phyloP scores from a whole-genome alignment of 148 eudicot genomes.

The Linanthus parryae region DNA sequence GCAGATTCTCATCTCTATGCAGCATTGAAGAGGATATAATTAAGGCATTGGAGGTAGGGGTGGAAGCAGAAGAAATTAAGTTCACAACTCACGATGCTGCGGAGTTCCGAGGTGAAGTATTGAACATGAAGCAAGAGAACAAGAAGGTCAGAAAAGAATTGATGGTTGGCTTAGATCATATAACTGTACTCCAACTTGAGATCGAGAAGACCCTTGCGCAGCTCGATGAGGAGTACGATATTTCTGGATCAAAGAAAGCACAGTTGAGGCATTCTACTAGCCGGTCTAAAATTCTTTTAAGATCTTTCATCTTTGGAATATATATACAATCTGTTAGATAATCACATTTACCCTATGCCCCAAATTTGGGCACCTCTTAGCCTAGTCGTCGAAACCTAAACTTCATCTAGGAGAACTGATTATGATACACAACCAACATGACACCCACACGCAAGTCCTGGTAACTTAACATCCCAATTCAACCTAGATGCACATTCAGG shows the following conservation, averaged over 20 bases:
- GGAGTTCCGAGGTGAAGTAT: slow-evolving; percentile 79
- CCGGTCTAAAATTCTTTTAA: slow-evolving; percentile 45
- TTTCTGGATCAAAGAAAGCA: slow-evolving; percentile 27
- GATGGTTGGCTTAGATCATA: slow-evolving; percentile 66
- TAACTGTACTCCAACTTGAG: slow-evolving; percentile 49
- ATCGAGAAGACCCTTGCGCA: slow-evolving; percentile 49
- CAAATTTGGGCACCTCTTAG: no score
- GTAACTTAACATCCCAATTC: no score
- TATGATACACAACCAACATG: no score
- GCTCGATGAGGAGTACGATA: slow-evolving; percentile 51
- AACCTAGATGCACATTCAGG: no score
- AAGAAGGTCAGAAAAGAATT: slow-evolving; percentile 78
- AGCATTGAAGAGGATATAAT: slow-evolving; percentile 61
- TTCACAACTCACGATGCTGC: slow-evolving; percentile 91
- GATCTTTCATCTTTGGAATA: slow-evolving; percentile 82
- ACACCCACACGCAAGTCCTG: no score
- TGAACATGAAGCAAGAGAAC: slow-evolving; percentile 96
- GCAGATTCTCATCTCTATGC: slow-evolving; percentile 51
- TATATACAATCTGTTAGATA: no score
- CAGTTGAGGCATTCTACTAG: slow-evolving; percentile 16
- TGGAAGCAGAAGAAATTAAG: slow-evolving; percentile 66
- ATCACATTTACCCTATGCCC: no score
- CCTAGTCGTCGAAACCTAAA: no score
- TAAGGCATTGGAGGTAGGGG: slow-evolving; percentile 49
- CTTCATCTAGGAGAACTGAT: no score